Conservation (phyloP, 116 monocot genomes). For the Cymodocea nodosa region DNA sequence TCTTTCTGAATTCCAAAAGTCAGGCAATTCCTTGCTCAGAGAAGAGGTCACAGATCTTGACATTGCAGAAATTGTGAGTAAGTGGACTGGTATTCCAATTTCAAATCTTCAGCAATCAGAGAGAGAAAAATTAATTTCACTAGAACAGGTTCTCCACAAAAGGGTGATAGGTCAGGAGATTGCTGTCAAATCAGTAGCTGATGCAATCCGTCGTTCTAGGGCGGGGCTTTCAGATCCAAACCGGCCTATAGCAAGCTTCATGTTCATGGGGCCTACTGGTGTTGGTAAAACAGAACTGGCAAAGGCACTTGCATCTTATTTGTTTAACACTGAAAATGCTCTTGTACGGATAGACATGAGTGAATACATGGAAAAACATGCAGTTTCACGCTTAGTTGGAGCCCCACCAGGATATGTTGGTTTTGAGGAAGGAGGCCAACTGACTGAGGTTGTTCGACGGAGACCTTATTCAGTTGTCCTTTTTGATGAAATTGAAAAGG, state of each 20-base stretch:
- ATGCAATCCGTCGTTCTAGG: conserved; percentile 79
- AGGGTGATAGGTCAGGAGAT: conserved; percentile 82
- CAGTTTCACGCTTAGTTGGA: conserved; percentile 73
- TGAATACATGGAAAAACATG: conserved; percentile 95
- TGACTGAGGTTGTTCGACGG: conserved; percentile 15
- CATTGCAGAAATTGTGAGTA: conserved; percentile 83
- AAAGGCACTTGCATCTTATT: conserved; percentile 62
- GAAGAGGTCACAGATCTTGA: conserved; percentile 89
- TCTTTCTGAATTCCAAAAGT: conserved; percentile 55
- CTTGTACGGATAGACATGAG: conserved; percentile 91
- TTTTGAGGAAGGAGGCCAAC: conserved; percentile 83
- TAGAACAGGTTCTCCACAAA: conserved; percentile 70
- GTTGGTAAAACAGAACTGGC: conserved; percentile 96
- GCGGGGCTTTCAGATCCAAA: conserved; percentile 87
- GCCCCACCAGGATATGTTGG: conserved; percentile 96
- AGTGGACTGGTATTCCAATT: conserved; percentile 94
- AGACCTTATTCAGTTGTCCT: conserved; percentile 85
- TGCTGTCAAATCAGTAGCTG: conserved; percentile 77
- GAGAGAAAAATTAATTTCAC: conserved; percentile 59
- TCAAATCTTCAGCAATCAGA: conserved; percentile 83
- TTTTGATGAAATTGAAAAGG: conserved; percentile 93
- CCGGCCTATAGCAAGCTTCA: conserved; percentile 88
- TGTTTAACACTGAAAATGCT: conserved; percentile 81
- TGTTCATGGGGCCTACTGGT: conserved; percentile 96
- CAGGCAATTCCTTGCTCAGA: conserved; percentile 67